Base-by-base conservation (phyloP, 1,284 basidiomycete genomes). In the Boletus albobrunnescens region DNA sequence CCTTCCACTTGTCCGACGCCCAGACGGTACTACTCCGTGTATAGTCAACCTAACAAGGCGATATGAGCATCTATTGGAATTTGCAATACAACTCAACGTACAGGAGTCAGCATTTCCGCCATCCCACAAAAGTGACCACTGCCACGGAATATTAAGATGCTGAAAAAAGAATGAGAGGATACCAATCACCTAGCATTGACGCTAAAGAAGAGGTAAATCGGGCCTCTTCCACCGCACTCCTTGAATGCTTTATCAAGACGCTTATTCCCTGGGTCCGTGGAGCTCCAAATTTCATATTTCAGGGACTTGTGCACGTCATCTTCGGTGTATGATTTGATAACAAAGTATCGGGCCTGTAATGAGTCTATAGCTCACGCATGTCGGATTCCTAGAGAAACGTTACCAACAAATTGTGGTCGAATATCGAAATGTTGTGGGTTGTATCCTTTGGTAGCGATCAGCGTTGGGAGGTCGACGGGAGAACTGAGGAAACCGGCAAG, bases 1-100 rank as follows among this genome's bases (percentile, higher is more conserved):
- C 94, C 70, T 97, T 96, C 94, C 94, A 97, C 67, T 97, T 97
- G 71, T 96, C 92, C 31, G 93, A 94, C 0, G 93, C 92, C 94
- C 94, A 97, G 9, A 97, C 94, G 3, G 87, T 95, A 52, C 87
- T 91, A 66, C 85, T 91, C 44, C 84, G 77, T 8, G 87, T 86
- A 64, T 91, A 89, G 61, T 91, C 88, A 22, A 91, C 84, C 77
- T 84, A 35, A 33, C 12, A 24, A 19, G 38, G 16, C 20, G 46
- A 35, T 22, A 44, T 52, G 39, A 48, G 41, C 12, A 24, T 27
- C 16, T 19, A 19, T 35, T n/a, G 16, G 16, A 13, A 39, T 7
- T 31, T 17, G 41, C 35, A 19, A 30, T 8, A 9, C 35, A 17
- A 53, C 46, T 12, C 44, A 48, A 54, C 73, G 49, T 61, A 87